Conservation (phyloP, 2,329 filamentous ascomycete species). For the Thielaviopsis punctulata region DNA sequence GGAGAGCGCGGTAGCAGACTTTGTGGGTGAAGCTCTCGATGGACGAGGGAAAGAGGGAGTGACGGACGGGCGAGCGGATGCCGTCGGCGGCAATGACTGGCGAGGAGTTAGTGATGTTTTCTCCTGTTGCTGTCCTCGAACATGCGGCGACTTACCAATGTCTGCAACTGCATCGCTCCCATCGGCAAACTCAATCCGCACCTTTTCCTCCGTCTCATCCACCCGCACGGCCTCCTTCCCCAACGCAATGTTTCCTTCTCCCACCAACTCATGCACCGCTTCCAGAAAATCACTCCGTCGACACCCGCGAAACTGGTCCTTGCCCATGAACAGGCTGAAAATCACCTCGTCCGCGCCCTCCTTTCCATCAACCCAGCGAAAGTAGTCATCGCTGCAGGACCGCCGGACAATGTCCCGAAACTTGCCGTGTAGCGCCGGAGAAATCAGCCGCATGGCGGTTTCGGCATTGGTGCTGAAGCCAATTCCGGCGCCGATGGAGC, state of each 20-base stretch:
- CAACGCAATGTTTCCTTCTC: not conserved
- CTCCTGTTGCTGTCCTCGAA: not conserved
- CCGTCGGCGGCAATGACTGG: constrained; percentile 46
- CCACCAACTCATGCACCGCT: not conserved
- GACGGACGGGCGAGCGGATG: constrained; percentile 38
- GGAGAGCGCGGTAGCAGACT: constrained; percentile 43
- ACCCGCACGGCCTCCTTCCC: not conserved
- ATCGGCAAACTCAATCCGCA: not conserved
- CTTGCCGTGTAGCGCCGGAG: not conserved
- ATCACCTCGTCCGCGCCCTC: constrained; percentile 17
- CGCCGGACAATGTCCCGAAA: constrained; percentile 7
- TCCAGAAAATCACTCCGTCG: constrained; percentile 24
- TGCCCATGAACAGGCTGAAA: constrained; percentile 22
- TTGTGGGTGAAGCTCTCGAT: constrained; percentile 35
- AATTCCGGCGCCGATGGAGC: constrained; percentile 26
- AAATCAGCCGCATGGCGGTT: constrained; percentile 1
- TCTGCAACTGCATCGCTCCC: not conserved
- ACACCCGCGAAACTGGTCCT: constrained; percentile 25
- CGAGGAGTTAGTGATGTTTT: not conserved
- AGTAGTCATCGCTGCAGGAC: constrained; percentile 23
- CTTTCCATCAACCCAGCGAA: constrained; percentile 25
- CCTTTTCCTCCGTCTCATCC: not conserved
- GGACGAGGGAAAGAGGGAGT: constrained; percentile 31
- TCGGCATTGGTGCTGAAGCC: constrained; percentile 24
- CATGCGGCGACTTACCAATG: not conserved